Evolutionary conservation across 768 basidiomycete species (phyloP).

Genomic region (Suillus luteus): DNA sequence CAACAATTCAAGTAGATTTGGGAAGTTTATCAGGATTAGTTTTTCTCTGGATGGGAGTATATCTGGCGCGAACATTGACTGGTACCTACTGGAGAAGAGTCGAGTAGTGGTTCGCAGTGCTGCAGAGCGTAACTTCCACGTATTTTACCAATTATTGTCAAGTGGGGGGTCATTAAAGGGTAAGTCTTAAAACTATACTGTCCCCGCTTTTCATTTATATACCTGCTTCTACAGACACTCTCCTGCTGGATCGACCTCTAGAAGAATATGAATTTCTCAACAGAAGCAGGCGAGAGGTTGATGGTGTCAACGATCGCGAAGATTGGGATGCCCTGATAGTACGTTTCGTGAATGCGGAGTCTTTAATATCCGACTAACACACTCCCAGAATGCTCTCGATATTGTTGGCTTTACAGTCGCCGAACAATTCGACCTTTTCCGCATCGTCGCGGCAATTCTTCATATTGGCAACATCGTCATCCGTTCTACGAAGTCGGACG

Average conservation of each 20-base stretch:
- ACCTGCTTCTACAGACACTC: slow-evolving; percentile 48
- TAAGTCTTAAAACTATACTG: slow-evolving; percentile 32
- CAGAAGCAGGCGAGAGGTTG: slow-evolving; percentile 87
- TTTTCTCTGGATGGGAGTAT: slow-evolving; percentile 94
- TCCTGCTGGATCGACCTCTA: slow-evolving; percentile 72
- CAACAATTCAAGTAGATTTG: slow-evolving; percentile 98
- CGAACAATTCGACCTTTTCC: slow-evolving; percentile 92
- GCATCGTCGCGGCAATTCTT: slow-evolving; percentile 89
- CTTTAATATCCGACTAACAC: slow-evolving; percentile 5
- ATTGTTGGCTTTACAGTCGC: slow-evolving; percentile 82
- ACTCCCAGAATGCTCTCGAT: slow-evolving; percentile 70
- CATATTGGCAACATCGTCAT: slow-evolving; percentile 95
- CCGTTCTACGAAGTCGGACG: slow-evolving; percentile 75
- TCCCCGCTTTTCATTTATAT: slow-evolving; percentile 11
- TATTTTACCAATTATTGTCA: slow-evolving; percentile 92
- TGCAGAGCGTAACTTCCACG: slow-evolving; percentile 93
- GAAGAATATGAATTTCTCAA: slow-evolving; percentile 92
- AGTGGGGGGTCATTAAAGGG: slow-evolving; percentile 74
- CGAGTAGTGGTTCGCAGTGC: slow-evolving; percentile 86
- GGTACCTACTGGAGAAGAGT: slow-evolving; percentile 98
- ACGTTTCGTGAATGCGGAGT: slow-evolving; percentile 38
- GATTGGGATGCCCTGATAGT: slow-evolving; percentile 80
- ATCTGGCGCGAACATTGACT: slow-evolving; percentile 96
- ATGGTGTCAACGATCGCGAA: slow-evolving; percentile 88
- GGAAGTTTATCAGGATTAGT: slow-evolving; percentile 95